Evolutionary conservation across 129 eudicot genomes (phyloP), one percentile per base, ranked within the genome.

Genomic region (Artemisia annua): DNA sequence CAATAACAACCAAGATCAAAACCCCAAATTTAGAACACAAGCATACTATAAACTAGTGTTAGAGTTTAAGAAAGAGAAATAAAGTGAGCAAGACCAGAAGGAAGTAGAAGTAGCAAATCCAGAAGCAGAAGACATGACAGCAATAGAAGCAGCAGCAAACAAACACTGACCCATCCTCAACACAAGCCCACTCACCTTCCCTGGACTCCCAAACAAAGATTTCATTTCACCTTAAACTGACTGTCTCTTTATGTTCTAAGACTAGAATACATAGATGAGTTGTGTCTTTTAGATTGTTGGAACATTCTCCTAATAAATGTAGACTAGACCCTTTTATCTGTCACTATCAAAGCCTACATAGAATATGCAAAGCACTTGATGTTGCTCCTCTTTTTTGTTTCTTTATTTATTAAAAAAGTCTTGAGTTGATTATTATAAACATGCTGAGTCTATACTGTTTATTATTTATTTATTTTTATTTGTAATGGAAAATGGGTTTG

Each of bases 51-150:
- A 73, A 22, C 46, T 49, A 73, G 17, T 61, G 0, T 8, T 50
- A 17, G n/a, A n/a, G 35, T 48, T 7, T 3, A 13, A 9, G n/a
- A 22, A 35, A 8, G 1, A 9, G 30, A 2, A 65, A 54, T 44
- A 18, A 6, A 19, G 63, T 56, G 1, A 18, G 57, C 32, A 66
- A 52, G 19, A 88, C 96, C 91, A 84, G 76, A 89, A 89, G 66
- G 96, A 85, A 75, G 96, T 89, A 44, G 77, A 65, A 73, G 68
- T 74, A 9, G 91, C 72, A 78, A 89, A 89, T 63, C 96, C 96
- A 78, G 87, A 74, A 84, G 96, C 84, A 78, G 86, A 67, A 48
- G 88, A 83, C 96, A 89, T 89, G 24, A 84, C 69, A 57, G 77
- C 82, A 78, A 89, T 79, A 71, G 92, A 86, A 82, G 86, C 81